Evolutionary conservation across 139 green algal genomes (phyloP).

Genomic region (Ulvella scutata): DNA sequence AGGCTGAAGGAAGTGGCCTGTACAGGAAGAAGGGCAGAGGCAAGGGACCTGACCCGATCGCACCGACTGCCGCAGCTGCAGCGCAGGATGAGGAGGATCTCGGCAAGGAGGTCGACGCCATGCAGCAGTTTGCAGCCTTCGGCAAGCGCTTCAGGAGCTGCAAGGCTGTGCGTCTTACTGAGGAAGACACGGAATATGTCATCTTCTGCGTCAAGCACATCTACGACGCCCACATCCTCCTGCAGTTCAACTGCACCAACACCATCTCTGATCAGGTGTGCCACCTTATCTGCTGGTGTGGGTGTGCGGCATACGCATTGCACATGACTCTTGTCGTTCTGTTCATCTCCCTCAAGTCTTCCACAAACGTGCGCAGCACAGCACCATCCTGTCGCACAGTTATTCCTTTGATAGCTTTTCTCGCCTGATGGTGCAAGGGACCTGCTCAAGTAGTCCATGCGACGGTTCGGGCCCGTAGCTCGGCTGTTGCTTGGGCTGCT

Average conservation of each 20-base stretch:
- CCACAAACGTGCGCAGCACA: too few species aligned
- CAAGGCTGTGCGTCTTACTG: conserved; percentile 55
- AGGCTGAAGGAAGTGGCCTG: too few species aligned
- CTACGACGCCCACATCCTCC: conserved; percentile 62
- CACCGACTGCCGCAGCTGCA: background rate
- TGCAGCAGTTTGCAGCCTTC: conserved; percentile 59
- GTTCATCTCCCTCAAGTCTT: too few species aligned
- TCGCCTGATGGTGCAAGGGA: too few species aligned
- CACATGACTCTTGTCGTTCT: too few species aligned
- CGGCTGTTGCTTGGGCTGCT: too few species aligned
- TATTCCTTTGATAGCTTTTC: too few species aligned
- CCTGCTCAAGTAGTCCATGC: too few species aligned
- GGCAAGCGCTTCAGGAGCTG: conserved; percentile 83
- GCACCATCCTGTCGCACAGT: too few species aligned
- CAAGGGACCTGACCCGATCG: background rate
- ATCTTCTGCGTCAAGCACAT: conserved; percentile 85
- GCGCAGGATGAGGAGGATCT: conserved; percentile 19
- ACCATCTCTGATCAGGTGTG: conserved; percentile 80
- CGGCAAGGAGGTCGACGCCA: conserved; percentile 33
- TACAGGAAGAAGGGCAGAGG: conserved; percentile 6
- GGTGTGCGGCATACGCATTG: too few species aligned
- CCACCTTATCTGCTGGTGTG: too few species aligned
- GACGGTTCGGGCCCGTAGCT: too few species aligned
- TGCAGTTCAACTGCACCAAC: conserved; percentile 97
- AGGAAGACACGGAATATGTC: conserved; percentile 87